These are phyloP conservation scores for Plasmodium billcollinsi DNA, from an alignment of 169 alveolate species.

Conservation along the genomic window DNA sequence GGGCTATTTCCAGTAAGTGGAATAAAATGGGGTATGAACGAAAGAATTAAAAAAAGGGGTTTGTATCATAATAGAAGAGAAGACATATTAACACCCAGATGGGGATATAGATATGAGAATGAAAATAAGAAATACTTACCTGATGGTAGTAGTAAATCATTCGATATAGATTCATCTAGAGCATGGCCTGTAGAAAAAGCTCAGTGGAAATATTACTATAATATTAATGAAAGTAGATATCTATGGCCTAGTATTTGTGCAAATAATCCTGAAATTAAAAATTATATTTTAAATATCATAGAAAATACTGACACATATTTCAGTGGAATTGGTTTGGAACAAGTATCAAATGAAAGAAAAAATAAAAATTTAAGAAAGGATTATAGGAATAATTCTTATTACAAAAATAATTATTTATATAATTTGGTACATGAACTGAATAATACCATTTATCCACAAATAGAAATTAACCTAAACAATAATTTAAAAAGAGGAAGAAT, in stretches of 20 bases:
- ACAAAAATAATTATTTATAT: conserved; percentile 38
- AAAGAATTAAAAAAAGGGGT: conserved; percentile 82
- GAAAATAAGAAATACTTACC: conserved; percentile 71
- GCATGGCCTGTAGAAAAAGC: conserved; percentile 80
- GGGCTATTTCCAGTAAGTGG: conserved; percentile 86
- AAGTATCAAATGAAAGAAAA: conserved; percentile 53
- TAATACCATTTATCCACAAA: conserved; percentile 53
- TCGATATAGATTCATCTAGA: conserved; percentile 78
- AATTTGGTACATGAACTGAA: conserved; percentile 68
- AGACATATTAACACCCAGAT: conserved; percentile 84
- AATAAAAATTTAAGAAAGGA: conserved; percentile 50
- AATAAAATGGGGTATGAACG: conserved; percentile 79
- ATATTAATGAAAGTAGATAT: conserved; percentile 81
- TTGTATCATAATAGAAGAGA: conserved; percentile 85
- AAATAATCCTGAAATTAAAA: conserved; percentile 78
- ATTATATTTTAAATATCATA: conserved; percentile 80
- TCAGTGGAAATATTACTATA: conserved; percentile 77
- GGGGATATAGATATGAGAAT: conserved; percentile 85
- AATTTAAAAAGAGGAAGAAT: conserved; percentile 65
- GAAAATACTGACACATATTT: conserved; percentile 79
- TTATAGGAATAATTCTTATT: background rate
- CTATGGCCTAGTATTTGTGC: conserved; percentile 83
- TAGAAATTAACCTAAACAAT: conserved; percentile 14
- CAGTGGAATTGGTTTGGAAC: conserved; percentile 81
- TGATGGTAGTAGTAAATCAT: conserved; percentile 80